These are phyloP conservation scores for Colletotrichum echinochloae DNA, from an alignment of 2,329 filamentous ascomycete species.

Conservation along the genomic window DNA sequence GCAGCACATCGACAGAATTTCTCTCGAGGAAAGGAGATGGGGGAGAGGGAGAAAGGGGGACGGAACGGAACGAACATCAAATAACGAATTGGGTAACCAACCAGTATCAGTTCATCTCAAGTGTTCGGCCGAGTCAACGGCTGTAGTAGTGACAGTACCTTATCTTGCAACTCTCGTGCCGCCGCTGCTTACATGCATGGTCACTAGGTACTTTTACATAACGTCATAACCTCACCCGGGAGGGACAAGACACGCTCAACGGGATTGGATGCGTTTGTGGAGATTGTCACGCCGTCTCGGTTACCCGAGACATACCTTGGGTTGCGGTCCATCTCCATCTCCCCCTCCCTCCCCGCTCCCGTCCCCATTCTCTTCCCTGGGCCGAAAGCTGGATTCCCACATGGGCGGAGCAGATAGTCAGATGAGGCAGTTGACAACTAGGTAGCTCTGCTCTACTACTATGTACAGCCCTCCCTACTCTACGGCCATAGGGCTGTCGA, in stretches of 20 bases:
- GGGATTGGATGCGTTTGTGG: slow-evolving; percentile 20
- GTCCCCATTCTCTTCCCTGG: not conserved
- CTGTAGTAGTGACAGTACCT: slow-evolving; percentile 3
- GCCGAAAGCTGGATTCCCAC: slow-evolving; percentile 5
- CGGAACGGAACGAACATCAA: too few relatives aligned
- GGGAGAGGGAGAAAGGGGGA: too few relatives aligned
- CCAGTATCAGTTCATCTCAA: slow-evolving; percentile 8
- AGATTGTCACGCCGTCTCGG: slow-evolving; percentile 15
- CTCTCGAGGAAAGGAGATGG: too few relatives aligned
- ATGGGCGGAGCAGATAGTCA: not conserved
- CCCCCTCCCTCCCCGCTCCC: not conserved
- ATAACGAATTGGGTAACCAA: too few relatives aligned
- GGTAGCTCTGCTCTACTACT: not conserved
- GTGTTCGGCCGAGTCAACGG: not conserved
- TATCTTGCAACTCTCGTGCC: slow-evolving; percentile 28
- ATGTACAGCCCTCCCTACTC: not conserved
- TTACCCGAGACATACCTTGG: slow-evolving; percentile 31
- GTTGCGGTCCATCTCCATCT: not conserved
- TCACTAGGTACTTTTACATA: too few relatives aligned
- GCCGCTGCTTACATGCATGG: slow-evolving; percentile 31
- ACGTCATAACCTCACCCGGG: not conserved
- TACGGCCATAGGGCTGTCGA: not conserved
- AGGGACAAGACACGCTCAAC: slow-evolving; percentile 1
- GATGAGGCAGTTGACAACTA: not conserved
- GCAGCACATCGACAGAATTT: too few relatives aligned